Evolutionary conservation across 164 flowering plant genomes (phyloP).

Genomic region (Piper betle): DNA sequence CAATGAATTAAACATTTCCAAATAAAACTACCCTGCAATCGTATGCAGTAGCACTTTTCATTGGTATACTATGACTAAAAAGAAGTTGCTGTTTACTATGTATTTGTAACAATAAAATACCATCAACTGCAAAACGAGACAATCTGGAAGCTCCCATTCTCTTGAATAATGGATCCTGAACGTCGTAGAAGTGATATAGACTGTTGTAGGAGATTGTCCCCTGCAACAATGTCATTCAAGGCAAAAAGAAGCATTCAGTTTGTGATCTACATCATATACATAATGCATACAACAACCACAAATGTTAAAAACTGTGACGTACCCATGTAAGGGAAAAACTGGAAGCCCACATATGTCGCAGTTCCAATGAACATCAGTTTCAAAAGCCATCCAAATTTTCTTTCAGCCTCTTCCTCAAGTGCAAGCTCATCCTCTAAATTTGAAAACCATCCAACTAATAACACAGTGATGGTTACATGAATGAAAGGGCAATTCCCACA

Average conservation of each 20-base stretch:
- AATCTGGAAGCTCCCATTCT: constrained; percentile 96
- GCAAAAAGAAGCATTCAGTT: neutral
- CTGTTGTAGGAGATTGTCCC: constrained; percentile 77
- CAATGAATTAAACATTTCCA: neutral
- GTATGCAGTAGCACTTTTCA: neutral
- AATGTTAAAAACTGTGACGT: constrained; percentile 1
- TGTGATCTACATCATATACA: neutral
- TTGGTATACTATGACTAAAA: neutral
- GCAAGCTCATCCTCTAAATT: constrained; percentile 40
- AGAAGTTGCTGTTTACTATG: neutral
- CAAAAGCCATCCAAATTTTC: constrained; percentile 79
- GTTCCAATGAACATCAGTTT: constrained; percentile 77
- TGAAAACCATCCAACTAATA: neutral
- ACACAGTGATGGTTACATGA: neutral
- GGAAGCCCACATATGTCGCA: constrained; percentile 51
- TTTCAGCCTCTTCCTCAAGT: constrained; percentile 75
- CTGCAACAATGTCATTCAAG: constrained; percentile 22
- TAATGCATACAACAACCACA: neutral
- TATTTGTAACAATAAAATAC: constrained; percentile 17
- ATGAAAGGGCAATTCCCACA: neutral
- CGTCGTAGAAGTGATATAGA: constrained; percentile 68
- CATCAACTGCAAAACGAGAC: constrained; percentile 78
- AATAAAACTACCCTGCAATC: neutral
- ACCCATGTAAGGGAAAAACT: constrained; percentile 89
- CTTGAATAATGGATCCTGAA: constrained; percentile 88